Base-by-base conservation (phyloP, 2,329 filamentous ascomycete genomes). In the Podosphaera xanthii region DNA sequence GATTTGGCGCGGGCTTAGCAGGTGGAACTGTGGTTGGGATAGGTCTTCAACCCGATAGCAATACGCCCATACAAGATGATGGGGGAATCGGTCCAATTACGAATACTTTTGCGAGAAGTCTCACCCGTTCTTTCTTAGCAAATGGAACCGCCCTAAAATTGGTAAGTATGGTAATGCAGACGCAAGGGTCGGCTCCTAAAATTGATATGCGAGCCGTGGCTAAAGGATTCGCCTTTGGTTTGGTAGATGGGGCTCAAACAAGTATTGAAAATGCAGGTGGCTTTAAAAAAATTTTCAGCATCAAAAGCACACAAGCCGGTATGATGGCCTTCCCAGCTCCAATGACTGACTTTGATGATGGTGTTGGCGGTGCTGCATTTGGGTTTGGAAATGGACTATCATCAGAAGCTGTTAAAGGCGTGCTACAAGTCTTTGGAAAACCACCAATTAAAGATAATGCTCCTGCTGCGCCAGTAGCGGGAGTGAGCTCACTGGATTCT, bases 301-400 rank as follows among this genome's bases (percentile, higher is more conserved):
- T 59, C 14, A 38, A 49, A 4, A 34, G 54, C 1, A 22, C 44
- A 8, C 30, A 56, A 30, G 64, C 63, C 22, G 65, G 70, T 57
- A 60, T 64, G 1, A 64, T 68, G 8, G 22, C 2, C n/a, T 35
- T 49, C 12, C 33, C 57, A 22, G 14, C 22, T 31, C 34, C 34
- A 4, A 67, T 64, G 30, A 60, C 70, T 4, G 58, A 59, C 3
- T 71, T 71, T 36, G 64, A 72, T 59, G 71, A 72, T 60, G 67
- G 69, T 1, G 61, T 71, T 22, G 66, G 65, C 14, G 71, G 71
- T 10, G 70, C 68, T 9, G 69, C 70, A 0, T 65, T 65, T 22
- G 70, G 70, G 0, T 68, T 72, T 35, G 71, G 70, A 6, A 66
- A 67, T 30, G 70, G 71, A 0, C 63, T 72, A 3, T 69, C 70